Evolutionary conservation across 139 green algal genomes (phyloP), one percentile per base, ranked within the genome.

Genomic region (Gonium pectorale): DNA sequence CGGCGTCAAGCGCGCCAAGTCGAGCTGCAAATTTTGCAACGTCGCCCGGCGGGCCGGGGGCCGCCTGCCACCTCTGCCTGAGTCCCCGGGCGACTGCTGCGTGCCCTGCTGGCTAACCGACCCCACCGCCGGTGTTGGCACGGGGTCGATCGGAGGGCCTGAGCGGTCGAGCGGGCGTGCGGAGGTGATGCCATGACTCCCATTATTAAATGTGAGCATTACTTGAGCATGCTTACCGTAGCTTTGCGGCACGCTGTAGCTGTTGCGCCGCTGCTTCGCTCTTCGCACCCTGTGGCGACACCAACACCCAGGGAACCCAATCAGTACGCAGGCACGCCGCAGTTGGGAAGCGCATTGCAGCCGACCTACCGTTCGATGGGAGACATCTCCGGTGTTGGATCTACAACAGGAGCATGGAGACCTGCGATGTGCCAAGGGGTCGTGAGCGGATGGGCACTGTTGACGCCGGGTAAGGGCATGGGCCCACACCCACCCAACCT

Each of bases 191-290:
- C 13, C 49, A 56, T 56, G 49, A 17, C 13, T 13, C 49, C 13
- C 13, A 17, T 56, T 56, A 56, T n/a, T n/a, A n/a, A n/a, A n/a
- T n/a, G n/a, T n/a, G n/a, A n/a, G n/a, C n/a, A 70, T 70, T 17
- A n/a, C 63, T 43, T 24, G n/a, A 43, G 29, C 19, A 22, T 43
- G 33, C 63, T 44, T 41, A 75, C 79, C 79, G 43, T 27, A 38
- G 15, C 46, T 35, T 9, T 85, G 49, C 15, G 79, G 79, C 3
- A 85, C 64, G 13, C 64, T 78, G 79, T 85, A 85, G 29, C 79
- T 85, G 79, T 77, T 77, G 9, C 79, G 79, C 13, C 79, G 66
- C 26, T 85, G 79, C 49, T 67, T 85, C 5, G 79, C 64, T 24
- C 26, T 33, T 7, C 79, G 64, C 1, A 75, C 64, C 64, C 79